phyloP scores from a whole-genome alignment of 805 yeast species.

The Lipomyces spencermartinsiae region DNA sequence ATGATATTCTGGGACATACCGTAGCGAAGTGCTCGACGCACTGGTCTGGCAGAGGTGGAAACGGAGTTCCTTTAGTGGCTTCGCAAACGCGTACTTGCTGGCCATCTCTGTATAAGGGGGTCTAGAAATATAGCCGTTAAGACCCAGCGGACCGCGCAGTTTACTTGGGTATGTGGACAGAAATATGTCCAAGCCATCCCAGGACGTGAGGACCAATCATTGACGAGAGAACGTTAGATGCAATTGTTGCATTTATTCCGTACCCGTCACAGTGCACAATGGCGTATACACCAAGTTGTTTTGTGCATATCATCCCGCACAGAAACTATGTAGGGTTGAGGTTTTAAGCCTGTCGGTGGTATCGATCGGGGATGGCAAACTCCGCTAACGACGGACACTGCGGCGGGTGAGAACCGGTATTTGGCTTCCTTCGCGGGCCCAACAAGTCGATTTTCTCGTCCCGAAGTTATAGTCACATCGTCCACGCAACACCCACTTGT shows the following conservation, averaged over 20 bases:
- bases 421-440: background rate
- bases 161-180: background rate
- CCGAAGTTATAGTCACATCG: background rate
- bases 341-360: background rate
- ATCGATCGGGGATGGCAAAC: background rate
- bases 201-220: background rate
- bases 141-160: background rate
- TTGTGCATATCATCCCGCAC: background rate
- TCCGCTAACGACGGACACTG: no score
- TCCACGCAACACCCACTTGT: background rate
- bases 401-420: background rate
- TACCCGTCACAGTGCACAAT: background rate
- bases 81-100: slow-evolving; percentile 50
- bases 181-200: background rate
- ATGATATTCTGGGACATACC: slow-evolving; percentile 46
- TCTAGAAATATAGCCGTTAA: background rate
- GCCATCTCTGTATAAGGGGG: slow-evolving; percentile 37
- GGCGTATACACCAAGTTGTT: background rate
- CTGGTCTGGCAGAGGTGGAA: slow-evolving; percentile 77
- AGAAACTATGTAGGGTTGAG: background rate
- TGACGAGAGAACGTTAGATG: background rate
- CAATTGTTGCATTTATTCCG: background rate
- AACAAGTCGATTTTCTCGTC: background rate
- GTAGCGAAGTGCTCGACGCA: slow-evolving; percentile 69
- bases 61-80: slow-evolving; percentile 75